Base-by-base conservation (phyloP, 73 alveolate genomes). In the Paramecium pentaurelia region DNA sequence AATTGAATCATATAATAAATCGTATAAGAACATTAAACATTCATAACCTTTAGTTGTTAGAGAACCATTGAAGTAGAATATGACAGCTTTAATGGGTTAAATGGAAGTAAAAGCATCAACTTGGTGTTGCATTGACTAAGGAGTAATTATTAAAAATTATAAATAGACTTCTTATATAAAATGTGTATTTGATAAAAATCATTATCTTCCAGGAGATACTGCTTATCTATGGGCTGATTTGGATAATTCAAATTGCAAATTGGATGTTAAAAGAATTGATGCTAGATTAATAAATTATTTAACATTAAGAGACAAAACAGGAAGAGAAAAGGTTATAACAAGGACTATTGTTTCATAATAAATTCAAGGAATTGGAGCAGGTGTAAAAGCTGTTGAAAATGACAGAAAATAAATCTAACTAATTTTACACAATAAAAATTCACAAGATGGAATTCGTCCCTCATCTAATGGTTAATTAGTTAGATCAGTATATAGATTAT, bases 181-280 rank as follows among this genome's bases (percentile, higher is more conserved):
- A 34, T 68, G 92, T 27, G 92, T 71, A 37, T 89, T 89, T 71
- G 94, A 89, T 71, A 89, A 83, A 49, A 89, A 73, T 59, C 77
- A 83, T 68, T 89, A 89, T 34, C 47, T 71, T 30, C 94, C 94
- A 7, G 94, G 94, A 71, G 94, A 89, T 38, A 68, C 92, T 25
- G 94, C 94, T 1, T 83, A 60, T 45, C 49, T 89, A 47, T 73
- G 68, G 87, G 85, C 54, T 45, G 94, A 89, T 71, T 2, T 89
- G 4, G 94, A 89, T 89, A 89, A 89, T 73, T 89, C 94, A 12
- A 71, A 89, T 47, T 89, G 94, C 27, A 36, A 89, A 30, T 45
- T 89, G 30, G 91, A 58, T 44, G 64, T 89, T 9, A 89, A 2
- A 27, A 45, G 75, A 30, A 51, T 89, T 34, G 47, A 71, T 25